Base-by-base conservation (phyloP, 345 rosid species). In the Brassica rapa region DNA sequence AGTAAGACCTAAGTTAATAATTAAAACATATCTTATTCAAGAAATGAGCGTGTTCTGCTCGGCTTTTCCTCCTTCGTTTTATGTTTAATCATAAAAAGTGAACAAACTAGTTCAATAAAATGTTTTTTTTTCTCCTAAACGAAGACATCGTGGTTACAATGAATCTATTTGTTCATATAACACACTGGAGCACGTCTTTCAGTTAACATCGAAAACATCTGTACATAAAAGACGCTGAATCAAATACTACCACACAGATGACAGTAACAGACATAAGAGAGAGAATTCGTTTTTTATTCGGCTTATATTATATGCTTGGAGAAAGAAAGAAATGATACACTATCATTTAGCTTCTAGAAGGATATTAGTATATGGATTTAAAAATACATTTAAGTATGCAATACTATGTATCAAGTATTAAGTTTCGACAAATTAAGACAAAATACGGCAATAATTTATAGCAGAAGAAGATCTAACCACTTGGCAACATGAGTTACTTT, bases 341-440 rank as follows among this genome's bases (percentile, higher is more conserved):
- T 32, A 32, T 59, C 32, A 11, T 30, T 21, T 72, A 24, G 66
- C 82, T 78, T 78, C 82, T 73, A 79, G 82, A 79, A 79, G 63
- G 33, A 23, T 49, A 55, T 19, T 53, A 3, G 0, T 56, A 21
- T 23, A 27, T 65, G 15, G 57, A 66, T 66, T 72, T 7, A 16
- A 55, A 23, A 46, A 49, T 51, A 69, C 10, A 70, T 15, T 8
- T 32, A 30, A 61, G 0, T 12, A 70, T 77, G 2, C 16, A 15
- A 33, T 62, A 60, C 10, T 33, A 16, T 6, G 29, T 12, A 43
- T 4, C 1, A 23, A 23, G 62, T 66, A 37, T 4, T 3, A 43
- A 27, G 71, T 61, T 53, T 57, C 64, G 70, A 70, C 75, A 77
- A 49, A 61, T 35, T 19, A 46, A 43, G 29, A 57, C 59, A 75